phyloP scores from a whole-genome alignment of 176 grass and related monocot species.

The Cenchrus americanus region DNA sequence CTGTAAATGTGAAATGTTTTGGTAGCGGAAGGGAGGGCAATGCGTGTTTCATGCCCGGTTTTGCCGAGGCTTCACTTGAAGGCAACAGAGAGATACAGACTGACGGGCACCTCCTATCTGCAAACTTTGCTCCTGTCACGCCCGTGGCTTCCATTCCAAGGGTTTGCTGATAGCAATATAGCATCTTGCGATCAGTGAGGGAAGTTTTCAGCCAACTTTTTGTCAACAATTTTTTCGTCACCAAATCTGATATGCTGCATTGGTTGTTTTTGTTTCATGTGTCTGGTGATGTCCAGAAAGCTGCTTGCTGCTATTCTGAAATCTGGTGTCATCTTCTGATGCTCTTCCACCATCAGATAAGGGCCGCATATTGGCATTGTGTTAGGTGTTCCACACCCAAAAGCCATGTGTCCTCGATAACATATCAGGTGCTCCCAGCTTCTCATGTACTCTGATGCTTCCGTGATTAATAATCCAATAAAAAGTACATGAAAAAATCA shows the following conservation, averaged over 20 bases:
- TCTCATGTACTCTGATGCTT: too few relatives aligned
- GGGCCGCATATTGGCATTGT: neutral
- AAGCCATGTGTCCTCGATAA: neutral
- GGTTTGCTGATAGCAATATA: conserved; percentile 11
- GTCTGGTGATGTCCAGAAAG: conserved; percentile 27
- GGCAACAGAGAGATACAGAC: conserved; percentile 23
- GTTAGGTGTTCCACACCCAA: neutral
- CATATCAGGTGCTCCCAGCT: too few relatives aligned
- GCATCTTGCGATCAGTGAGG: conserved; percentile 28
- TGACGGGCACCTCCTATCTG: conserved; percentile 42
- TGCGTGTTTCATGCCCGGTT: conserved; percentile 4
- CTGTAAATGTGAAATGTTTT: neutral
- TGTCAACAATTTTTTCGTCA: conserved; percentile 28
- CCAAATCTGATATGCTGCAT: conserved; percentile 37
- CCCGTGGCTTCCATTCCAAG: conserved; percentile 36
- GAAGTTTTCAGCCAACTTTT: conserved; percentile 19
- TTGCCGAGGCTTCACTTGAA: conserved; percentile 49
- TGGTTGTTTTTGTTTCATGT: conserved; percentile 19
- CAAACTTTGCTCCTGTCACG: conserved; percentile 40
- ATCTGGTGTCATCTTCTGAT: conserved; percentile 27
- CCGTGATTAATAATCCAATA: too few relatives aligned
- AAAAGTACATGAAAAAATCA: too few relatives aligned
- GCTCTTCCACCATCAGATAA: neutral
- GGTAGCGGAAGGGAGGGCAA: neutral
- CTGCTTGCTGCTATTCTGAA: conserved; percentile 2